Base-by-base conservation (phyloP, 2,329 filamentous ascomycete genomes). In the Hypoxylon sp. region DNA sequence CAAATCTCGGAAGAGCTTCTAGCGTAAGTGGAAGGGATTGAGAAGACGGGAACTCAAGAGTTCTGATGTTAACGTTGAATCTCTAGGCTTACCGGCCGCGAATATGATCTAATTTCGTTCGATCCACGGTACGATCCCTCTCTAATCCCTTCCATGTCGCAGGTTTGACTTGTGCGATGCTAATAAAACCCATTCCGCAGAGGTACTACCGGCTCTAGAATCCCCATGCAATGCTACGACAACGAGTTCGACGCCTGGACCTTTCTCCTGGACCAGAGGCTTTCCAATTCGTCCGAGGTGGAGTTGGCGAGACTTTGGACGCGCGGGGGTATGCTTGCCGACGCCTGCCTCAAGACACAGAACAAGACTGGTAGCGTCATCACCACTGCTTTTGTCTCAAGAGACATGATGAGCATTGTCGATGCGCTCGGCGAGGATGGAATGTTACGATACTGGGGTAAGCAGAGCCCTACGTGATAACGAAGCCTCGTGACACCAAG, bases 361-460 rank as follows among this genome's bases (percentile, higher is more conserved):
- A 57, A 63, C 3, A 53, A 57, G 15, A 63, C 36, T 3, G 69
- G 63, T 0, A 63, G 60, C 1, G 52, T 66, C 2, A 40, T 73
- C 5, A 66, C 67, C 8, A 71, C 69, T 0, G 51, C 67, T 2
- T 71, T 70, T 35, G 65, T 67, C 1, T 73, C 69, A 9, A 62
- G 73, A 15, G 73, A 75, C 43, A 65, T 75, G 62, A 68, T 75
- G 41, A 38, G 60, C 4, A 68, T 74, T 11, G 71, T 71, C 1
- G 72, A 75, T 45, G 67, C 66, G 7, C 62, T 75, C 4, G 67
- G 61, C 1, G 69, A 71, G 17, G 72, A 74, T 46, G 69, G 70
- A 12, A 37, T 73, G 59, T 50, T 74, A 4, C 60, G 71, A 30
- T 74, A 67, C 43, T 73, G 63, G 64, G 71, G 71, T 69, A 21